These are phyloP conservation scores for Sporothrix curviconia DNA, from an alignment of 2,329 filamentous ascomycete species.

Conservation along the genomic window DNA sequence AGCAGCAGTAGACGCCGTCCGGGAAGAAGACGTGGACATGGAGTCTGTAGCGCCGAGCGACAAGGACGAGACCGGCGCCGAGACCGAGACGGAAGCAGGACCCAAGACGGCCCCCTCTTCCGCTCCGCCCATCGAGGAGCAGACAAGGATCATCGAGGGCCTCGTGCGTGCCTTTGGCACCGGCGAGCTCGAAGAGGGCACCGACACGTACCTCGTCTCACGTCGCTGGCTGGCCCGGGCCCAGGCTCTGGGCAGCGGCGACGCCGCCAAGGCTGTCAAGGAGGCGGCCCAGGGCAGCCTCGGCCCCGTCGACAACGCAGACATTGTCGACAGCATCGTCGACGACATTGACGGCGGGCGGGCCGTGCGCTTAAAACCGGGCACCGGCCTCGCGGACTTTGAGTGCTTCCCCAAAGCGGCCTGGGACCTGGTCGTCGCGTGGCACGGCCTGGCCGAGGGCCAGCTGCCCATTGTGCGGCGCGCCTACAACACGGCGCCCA, in stretches of 20 bases:
- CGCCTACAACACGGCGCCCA: conserved; percentile 67
- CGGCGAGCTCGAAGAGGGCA: conserved; percentile 57
- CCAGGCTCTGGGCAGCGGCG: conserved; percentile 52
- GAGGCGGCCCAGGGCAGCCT: conserved; percentile 31
- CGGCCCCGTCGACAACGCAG: conserved; percentile 80
- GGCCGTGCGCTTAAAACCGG: conserved; percentile 69
- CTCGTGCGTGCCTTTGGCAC: conserved; percentile 50
- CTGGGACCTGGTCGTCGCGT: conserved; percentile 73
- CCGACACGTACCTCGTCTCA: conserved; percentile 72
- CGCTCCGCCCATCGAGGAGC: conserved; percentile 34
- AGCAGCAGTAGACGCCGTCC: conserved; percentile 30
- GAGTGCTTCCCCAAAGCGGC: conserved; percentile 71
- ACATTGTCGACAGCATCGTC: conserved; percentile 62
- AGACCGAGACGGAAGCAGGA: conserved; percentile 13
- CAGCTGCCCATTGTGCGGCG: conserved; percentile 67
- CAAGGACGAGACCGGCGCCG: conserved; percentile 16
- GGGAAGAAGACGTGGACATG: conserved; percentile 41
- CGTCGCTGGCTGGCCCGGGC: conserved; percentile 71
- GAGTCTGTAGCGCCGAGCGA: conserved; percentile 25
- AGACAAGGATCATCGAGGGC: conserved; percentile 65
- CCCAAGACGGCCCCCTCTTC: background rate
- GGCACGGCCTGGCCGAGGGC: conserved; percentile 70
- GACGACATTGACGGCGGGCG: conserved; percentile 42
- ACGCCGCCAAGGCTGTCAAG: conserved; percentile 48
- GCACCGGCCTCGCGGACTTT: conserved; percentile 63